Evolutionary conservation across 805 yeast genomes (phyloP), one percentile per base, ranked within the genome.

Genomic region (Candida pini): DNA sequence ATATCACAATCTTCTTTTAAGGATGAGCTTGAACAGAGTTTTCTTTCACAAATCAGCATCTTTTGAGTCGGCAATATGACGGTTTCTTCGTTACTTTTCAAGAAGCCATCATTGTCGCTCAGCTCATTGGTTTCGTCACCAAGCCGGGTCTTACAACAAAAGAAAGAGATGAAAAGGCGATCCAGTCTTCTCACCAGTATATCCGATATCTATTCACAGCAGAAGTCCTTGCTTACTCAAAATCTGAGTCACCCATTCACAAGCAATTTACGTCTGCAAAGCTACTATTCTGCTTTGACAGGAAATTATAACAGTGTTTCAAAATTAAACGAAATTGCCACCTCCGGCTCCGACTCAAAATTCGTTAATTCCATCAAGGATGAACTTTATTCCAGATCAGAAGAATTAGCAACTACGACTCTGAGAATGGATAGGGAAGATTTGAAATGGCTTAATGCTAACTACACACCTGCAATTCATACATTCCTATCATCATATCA

Each of bases 401-500:
- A 43, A 26, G 51, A 46, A 30, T 34, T 46, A 19, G 43, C 45
- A 9, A 35, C 30, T 18, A 40, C 41, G 6, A 41, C 51, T 8
- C 33, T 43, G 10, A 22, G 27, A 28, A 35, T 42, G 10, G 38
- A 39, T 1, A 21, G 40, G 14, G 15, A 30, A 3, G 55, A 55
- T 32, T 30, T 50, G 6, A 17, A 16, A 14, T 42, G 48, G 42
- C 36, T 55, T 9, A 43, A 46, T 23, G 16, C 32, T 5, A 30
- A 48, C 34, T 55, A 55, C 24, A 34, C 45, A 3, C 18, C 26
- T 8, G 9, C 28, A 5, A 44, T 54, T 9, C 53, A 55, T 30
- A 5, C 15, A 3, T 55, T 55, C 28, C 37, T 55, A n/a, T 36
- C 38, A 6, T 33, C 39, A 6, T 55, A 48, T 33, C 60, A 55